Base-by-base conservation (phyloP, 169 alveolate species). In the Eimeria sp. region DNA sequence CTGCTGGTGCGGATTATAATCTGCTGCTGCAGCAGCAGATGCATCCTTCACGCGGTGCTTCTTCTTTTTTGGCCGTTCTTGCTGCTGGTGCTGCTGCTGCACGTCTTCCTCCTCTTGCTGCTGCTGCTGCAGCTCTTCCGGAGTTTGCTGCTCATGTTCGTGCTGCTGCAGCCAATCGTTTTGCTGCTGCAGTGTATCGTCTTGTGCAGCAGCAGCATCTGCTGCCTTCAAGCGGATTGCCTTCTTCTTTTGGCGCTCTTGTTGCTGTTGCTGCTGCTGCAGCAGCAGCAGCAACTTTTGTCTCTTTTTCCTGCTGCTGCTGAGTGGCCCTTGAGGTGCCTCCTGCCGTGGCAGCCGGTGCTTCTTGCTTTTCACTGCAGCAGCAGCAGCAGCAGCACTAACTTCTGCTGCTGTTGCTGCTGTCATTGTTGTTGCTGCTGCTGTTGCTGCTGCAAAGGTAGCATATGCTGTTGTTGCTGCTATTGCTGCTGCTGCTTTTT, bases 221-320 rank as follows among this genome's bases (percentile, higher is more conserved):
- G n/a, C n/a, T 61, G 70, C n/a, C n/a, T 61, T 61, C 20, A 61
- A 61, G 70, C 70, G 20, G 5, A 14, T 61, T 11, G 70, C n/a
- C 20, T 61, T 61, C n/a, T 61, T 61, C 70, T 61, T 61, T 18
- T 61, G 70, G 20, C 70, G 20, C 70, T 61, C 70, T 61, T 61
- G 70, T 27, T 61, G 70, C 2, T 61, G 70, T 25, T 61, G 70
- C n/a, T 61, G 70, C 70, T 61, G 70, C 70, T 61, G 70, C 70
- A 61, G 70, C 70, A 61, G 70, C 70, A 61, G 70, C 70, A 61
- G 30, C 70, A 61, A 16, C 70, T 61, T 61, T 61, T 61, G 70
- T 6, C 70, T 11, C 70, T 61, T 61, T 25, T 61, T 61, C 27
- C 70, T 61, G 70, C 70, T 61, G 70, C 70, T 61, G 70, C 70